Percentiles rank a stretch among this genome's conserved stretches.
These are phyloP conservation scores for Fagus crenata DNA, from an alignment of 306 rosid species.

Conservation along the genomic window DNA sequence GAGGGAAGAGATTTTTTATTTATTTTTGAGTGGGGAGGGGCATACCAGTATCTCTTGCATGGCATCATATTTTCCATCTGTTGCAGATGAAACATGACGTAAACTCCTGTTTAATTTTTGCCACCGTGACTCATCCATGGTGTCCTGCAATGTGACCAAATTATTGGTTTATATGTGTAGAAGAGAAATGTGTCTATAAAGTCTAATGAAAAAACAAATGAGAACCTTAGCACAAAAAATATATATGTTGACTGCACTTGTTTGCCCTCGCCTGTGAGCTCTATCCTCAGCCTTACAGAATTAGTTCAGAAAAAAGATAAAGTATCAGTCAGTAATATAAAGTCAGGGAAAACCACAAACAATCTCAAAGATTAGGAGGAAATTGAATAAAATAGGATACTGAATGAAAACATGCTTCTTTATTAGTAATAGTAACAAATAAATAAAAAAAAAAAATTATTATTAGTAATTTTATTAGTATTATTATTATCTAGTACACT, in stretches of 20 bases:
- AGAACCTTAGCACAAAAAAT: conserved; percentile 86
- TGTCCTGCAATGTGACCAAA: conserved; percentile 56
- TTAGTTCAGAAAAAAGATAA: conserved; percentile 27
- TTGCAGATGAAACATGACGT: conserved; percentile 73
- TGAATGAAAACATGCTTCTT: no score
- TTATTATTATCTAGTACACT: no score
- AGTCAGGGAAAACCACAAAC: conserved; percentile 16
- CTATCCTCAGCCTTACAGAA: conserved; percentile 91
- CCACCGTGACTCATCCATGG: conserved; percentile 82
- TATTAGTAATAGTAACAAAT: no score
- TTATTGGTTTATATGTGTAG: conserved; percentile 23
- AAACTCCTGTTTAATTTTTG: conserved; percentile 70
- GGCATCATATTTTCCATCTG: conserved; percentile 83
- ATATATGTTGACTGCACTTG: conserved; percentile 85
- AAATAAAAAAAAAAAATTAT: no score
- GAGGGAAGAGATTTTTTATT: no score
- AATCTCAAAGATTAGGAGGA: neutral
- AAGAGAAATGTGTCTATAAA: conserved; percentile 25
- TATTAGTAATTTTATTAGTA: no score
- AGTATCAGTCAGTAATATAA: conserved; percentile 2
- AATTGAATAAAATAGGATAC: conserved; percentile 16
- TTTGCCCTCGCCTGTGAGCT: conserved; percentile 96
- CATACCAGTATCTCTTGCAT: conserved; percentile 65
- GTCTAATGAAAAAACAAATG: conserved; percentile 23
- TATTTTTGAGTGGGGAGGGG: neutral